phyloP scores from a whole-genome alignment of 2,329 filamentous ascomycete species.

The Pseudonectria buxi region DNA sequence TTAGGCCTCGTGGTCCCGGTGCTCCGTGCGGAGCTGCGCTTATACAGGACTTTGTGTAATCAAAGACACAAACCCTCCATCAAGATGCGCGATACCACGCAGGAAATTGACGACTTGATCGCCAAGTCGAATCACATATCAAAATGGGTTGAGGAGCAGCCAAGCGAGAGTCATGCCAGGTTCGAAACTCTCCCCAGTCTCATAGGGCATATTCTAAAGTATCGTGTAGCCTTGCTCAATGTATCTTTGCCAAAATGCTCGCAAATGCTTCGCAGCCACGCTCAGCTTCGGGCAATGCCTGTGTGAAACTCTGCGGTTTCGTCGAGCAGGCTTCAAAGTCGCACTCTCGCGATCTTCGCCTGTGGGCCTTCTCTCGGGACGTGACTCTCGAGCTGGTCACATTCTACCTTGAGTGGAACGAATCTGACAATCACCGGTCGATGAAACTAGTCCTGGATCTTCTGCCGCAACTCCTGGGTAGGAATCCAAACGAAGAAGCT shows the following conservation, averaged over 20 bases:
- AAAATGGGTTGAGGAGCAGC: slow-evolving; percentile 39
- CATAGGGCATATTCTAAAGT: slow-evolving; percentile 17
- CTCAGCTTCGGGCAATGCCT: slow-evolving; percentile 50
- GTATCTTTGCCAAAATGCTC: slow-evolving; percentile 43
- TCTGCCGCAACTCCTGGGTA: slow-evolving; percentile 42
- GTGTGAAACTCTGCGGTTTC: slow-evolving; percentile 53
- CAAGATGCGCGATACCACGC: slow-evolving; percentile 18
- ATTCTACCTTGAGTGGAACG: slow-evolving; percentile 62
- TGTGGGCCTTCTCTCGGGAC: slow-evolving; percentile 45
- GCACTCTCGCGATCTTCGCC: slow-evolving; percentile 31
- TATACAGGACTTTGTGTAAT: slow-evolving; percentile 1
- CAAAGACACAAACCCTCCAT: slow-evolving; percentile 2
- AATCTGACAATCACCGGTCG: slow-evolving; percentile 57
- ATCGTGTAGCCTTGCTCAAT: slow-evolving; percentile 25
- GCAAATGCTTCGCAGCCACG: slow-evolving; percentile 45
- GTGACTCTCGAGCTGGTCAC: slow-evolving; percentile 47
- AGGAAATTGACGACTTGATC: slow-evolving; percentile 26
- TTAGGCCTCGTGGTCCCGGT: neutral
- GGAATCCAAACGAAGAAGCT: slow-evolving; percentile 39
- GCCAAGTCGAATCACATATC: slow-evolving; percentile 30
- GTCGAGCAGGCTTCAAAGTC: slow-evolving; percentile 54
- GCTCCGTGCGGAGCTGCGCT: too few species aligned
- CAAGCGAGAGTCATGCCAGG: slow-evolving; percentile 27
- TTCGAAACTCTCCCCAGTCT: slow-evolving; percentile 21
- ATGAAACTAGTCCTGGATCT: slow-evolving; percentile 57